Conservation (phyloP, 2,329 filamentous ascomycete species). For the Zymoseptoria ardabiliae region DNA sequence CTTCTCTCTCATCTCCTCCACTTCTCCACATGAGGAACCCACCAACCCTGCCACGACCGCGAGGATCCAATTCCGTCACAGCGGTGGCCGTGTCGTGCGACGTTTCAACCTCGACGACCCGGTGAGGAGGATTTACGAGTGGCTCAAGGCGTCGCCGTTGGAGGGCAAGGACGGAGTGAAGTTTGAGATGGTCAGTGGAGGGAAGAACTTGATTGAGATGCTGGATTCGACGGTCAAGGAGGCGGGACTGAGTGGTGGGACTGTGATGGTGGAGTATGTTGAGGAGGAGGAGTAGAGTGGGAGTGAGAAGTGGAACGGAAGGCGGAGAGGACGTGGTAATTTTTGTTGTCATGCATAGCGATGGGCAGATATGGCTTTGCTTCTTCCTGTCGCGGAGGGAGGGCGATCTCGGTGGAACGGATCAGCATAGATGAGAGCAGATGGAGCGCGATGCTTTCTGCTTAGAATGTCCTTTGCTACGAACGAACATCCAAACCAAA, state of each 20-base stretch:
- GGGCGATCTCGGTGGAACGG: background rate
- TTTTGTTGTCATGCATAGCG: background rate
- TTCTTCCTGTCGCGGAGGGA: background rate
- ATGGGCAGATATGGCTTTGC: background rate
- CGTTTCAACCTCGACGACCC: conserved; percentile 71
- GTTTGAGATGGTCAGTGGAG: conserved; percentile 86
- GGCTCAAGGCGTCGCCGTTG: conserved; percentile 82
- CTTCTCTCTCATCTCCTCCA: conserved; percentile 66
- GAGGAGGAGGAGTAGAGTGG: conserved; percentile 20
- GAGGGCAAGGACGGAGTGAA: conserved; percentile 68
- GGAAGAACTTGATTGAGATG: conserved; percentile 71
- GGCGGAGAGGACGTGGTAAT: background rate
- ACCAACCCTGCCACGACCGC: conserved; percentile 60
- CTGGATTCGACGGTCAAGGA: conserved; percentile 67
- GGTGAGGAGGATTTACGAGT: conserved; percentile 84
- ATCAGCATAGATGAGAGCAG: background rate
- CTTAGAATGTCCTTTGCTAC: too few relatives aligned
- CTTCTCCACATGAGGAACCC: conserved; percentile 71
- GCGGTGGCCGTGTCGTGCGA: conserved; percentile 75
- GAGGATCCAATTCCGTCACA: conserved; percentile 85
- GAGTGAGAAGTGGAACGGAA: background rate
- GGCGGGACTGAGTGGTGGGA: conserved; percentile 82
- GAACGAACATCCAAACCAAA: background rate
- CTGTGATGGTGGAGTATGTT: conserved; percentile 84
- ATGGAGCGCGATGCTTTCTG: background rate